Conservation (phyloP, 73 alveolate genomes). For the Blepharisma stoltei region DNA sequence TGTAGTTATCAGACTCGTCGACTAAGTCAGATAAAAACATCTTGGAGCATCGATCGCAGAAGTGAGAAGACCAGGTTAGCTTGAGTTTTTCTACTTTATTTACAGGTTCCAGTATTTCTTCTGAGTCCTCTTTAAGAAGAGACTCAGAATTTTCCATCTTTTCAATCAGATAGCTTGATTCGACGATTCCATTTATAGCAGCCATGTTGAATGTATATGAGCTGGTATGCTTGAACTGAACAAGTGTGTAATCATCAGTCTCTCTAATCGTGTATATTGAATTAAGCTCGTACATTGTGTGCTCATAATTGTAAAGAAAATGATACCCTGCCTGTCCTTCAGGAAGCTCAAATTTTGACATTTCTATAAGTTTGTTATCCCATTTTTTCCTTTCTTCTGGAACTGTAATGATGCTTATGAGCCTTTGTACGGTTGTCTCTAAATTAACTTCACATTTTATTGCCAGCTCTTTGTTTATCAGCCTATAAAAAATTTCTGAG, state of each 20-base stretch:
- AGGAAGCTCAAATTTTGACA: background rate
- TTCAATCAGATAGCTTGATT: conserved; percentile 6
- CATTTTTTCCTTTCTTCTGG: conserved; percentile 22
- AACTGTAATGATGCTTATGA: background rate
- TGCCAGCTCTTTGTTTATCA: background rate
- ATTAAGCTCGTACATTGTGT: background rate
- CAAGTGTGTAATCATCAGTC: background rate
- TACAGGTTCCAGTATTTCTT: background rate
- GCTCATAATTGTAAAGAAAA: background rate
- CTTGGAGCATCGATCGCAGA: too few species aligned
- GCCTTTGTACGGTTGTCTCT: background rate
- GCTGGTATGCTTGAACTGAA: conserved; percentile 1
- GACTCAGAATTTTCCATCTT: background rate
- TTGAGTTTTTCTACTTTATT: too few species aligned
- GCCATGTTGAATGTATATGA: background rate
- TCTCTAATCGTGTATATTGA: background rate
- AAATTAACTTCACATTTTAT: background rate
- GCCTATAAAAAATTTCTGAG: background rate
- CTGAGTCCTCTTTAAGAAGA: background rate
- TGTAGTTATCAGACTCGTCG: too few species aligned
- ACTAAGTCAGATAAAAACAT: too few species aligned
- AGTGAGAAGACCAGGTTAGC: too few species aligned
- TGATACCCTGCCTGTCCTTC: background rate
- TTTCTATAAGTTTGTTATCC: background rate
- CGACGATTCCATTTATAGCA: background rate